Base-by-base conservation (phyloP, 768 basidiomycete genomes). In the Rhodotorula diobovata region DNA sequence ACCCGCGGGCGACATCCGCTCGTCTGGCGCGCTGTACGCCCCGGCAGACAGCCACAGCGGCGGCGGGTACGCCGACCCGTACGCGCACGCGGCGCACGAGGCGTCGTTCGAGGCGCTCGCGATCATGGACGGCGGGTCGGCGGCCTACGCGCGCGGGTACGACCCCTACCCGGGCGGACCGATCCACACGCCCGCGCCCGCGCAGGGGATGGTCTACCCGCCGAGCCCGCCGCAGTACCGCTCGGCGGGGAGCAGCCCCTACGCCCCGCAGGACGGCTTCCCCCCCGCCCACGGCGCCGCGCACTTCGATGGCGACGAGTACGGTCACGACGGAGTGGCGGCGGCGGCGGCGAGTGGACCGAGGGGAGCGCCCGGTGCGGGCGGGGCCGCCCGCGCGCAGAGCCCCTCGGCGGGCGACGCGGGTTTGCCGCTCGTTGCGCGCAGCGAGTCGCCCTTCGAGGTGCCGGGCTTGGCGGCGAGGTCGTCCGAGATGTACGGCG, bases 141-240 rank as follows among this genome's bases (percentile, higher is more conserved):
- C 53, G 56, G 30, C 61, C 15, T 53, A 21, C 41, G 20, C 66
- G 23, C 37, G 43, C 9, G 30, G 23, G 9, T 76, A 76, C 57
- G 75, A 76, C 57, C 75, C 75, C 28, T 76, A 68, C 68, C 66
- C 68, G 0, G 75, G 71, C 16, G 43, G 66, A 5, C 68, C 68
- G 8, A 35, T 34, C 54, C 32, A 25, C 32, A 64, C 74, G 12
- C 67, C 65, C 35, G 65, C 71, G 12, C 63, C 67, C 1, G 61
- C 56, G 10, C 67, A 60, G 28, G 56, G n/a, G 15, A 41, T 50
- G 25, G 56, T 51, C n/a, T 59, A 66, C 57, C 65, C 65, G 28
- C 58, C 58, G n/a, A 59, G 41, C n/a, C 56, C 56, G 34, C 56
- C 56, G 56, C 57, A 46, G 35, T 63, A 55, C 53, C 28, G 15